phyloP scores from a whole-genome alignment of 208 protist species.

The Acanthamoeba royreba region DNA sequence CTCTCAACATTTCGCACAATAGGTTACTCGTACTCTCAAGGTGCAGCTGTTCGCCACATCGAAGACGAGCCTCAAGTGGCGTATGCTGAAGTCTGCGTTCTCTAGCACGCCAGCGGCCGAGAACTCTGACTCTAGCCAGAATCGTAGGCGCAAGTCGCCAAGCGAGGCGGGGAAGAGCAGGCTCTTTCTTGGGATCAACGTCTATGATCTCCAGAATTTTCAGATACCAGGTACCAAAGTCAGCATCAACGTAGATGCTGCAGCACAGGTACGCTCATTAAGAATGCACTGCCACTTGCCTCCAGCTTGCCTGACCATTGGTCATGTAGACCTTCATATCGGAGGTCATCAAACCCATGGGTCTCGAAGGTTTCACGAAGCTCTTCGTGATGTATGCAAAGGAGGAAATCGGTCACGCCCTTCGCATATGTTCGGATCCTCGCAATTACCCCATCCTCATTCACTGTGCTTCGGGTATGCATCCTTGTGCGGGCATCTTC shows the following conservation, averaged over 20 bases:
- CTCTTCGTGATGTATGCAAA: neutral
- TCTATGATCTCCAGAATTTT: neutral
- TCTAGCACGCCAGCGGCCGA: neutral
- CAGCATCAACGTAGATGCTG: neutral
- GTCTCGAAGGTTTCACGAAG: neutral
- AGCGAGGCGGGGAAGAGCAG: neutral
- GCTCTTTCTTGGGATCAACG: neutral
- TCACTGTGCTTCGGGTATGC: conserved; percentile 9
- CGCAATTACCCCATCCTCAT: neutral
- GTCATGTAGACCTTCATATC: neutral
- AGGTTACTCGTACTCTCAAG: neutral
- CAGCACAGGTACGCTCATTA: neutral
- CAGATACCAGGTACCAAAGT: neutral
- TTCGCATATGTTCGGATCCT: neutral
- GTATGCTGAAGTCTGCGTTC: conserved; percentile 11
- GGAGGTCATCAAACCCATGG: conserved; percentile 10
- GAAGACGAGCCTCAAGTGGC: neutral
- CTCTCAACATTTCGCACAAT: neutral
- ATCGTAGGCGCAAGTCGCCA: neutral
- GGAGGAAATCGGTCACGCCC: neutral
- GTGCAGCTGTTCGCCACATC: conserved; percentile 1
- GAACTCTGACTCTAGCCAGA: neutral
- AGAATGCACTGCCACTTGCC: neutral
- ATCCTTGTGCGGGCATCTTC: neutral
- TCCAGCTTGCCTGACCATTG: neutral